Conservation (phyloP, 148 eudicot genomes). For the Gaultheria prostrata region DNA sequence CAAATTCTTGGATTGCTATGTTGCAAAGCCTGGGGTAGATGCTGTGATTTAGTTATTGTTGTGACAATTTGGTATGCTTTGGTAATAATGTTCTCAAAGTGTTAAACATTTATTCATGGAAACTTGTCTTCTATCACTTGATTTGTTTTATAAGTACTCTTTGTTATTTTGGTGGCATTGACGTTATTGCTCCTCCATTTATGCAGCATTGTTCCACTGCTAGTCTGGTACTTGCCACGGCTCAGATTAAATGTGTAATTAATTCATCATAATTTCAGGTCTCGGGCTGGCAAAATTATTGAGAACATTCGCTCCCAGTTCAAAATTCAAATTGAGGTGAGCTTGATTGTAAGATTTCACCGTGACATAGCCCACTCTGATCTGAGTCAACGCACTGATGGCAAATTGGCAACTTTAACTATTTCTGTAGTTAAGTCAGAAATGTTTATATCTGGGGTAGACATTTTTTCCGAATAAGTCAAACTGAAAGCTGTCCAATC, state of each 20-base stretch:
- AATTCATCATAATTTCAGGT: conserved; percentile 48
- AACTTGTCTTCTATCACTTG: conserved; percentile 4
- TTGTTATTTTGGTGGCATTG: neutral
- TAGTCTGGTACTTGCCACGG: neutral
- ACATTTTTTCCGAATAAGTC: neutral
- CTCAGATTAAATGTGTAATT: conserved; percentile 6
- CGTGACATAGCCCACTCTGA: neutral
- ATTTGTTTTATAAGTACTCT: neutral
- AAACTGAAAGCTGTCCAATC: neutral
- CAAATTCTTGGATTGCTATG: neutral
- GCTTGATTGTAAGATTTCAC: conserved; percentile 8
- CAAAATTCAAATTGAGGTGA: conserved; percentile 73
- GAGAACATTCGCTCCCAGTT: conserved; percentile 52
- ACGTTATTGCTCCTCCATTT: neutral
- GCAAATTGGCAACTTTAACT: neutral
- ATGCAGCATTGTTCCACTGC: neutral
- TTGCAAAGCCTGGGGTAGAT: neutral
- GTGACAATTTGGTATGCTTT: neutral
- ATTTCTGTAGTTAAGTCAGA: neutral
- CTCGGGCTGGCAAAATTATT: conserved; percentile 57
- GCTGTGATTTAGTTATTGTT: neutral
- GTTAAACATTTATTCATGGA: neutral
- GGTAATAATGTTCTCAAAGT: neutral
- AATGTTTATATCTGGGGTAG: neutral
- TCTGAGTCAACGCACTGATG: neutral